Evolutionary conservation across 441 rosid genomes (phyloP), one percentile per base, ranked within the genome.

Genomic region (Erodium trifolium): DNA sequence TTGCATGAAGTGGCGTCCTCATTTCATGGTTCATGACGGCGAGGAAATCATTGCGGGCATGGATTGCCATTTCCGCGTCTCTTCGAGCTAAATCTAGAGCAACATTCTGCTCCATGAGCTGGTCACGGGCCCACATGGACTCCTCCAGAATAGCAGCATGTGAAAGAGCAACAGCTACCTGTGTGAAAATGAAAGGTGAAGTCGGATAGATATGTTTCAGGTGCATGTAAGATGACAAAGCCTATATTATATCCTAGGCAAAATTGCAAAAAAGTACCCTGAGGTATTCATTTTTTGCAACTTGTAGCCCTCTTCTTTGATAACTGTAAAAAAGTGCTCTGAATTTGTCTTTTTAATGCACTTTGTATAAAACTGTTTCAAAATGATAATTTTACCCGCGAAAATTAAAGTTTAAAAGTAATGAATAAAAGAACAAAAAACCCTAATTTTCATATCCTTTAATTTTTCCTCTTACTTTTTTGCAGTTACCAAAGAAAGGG

Each of bases 1-100:
- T 81, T 68, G 98, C 93, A 79, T 87, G 93, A 87, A 86, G 88
- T 16, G 95, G 96, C 27, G 91, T 93, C 73, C 96, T 86, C 98
- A 93, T 93, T 78, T 93, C 98, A 73, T 90, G 97, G 84, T 90
- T 93, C 97, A 93, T 88, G 73, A 93, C 97, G n/a, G 96, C 86
- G 43, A 89, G 87, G 80, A 90, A 93, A 78, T 93, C 97, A 73
- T 93, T 93, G 72, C 91, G 88, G 72, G 97, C 96, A 82, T 82
- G 90, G 16, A 90, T 85, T 23, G 97, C 96, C 80, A 71, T 79
- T 86, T 93, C 98, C 69, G 96, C 98, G 66, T 93, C 97, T 23
- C 73, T 82, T 37, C 91, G 96, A 73, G 98, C 97, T 74, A 71
- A 76, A 66, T 88, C 86, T 74, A 93, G 70, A 63, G 87, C 97